These are phyloP conservation scores for Pseudonitzschia multiseries DNA, from an alignment of 108 stramenopile species.

Conservation along the genomic window DNA sequence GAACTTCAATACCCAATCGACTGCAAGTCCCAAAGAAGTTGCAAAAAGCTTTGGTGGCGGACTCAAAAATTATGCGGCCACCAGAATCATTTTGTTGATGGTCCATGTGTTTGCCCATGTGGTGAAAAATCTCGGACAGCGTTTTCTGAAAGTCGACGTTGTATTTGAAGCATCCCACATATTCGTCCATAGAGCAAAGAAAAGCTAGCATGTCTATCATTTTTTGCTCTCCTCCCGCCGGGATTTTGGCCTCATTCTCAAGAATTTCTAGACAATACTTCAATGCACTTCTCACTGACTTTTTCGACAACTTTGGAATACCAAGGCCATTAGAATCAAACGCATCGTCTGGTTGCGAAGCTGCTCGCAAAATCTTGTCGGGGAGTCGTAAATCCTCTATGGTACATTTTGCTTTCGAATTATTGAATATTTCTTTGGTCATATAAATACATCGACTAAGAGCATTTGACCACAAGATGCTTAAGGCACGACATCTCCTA, in stretches of 20 bases:
- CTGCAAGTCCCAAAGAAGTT: conserved; percentile 26
- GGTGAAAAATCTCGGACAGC: conserved; percentile 42
- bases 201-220: conserved; percentile 58
- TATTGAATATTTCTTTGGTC: not conserved
- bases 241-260: conserved; percentile 42
- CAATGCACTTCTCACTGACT: conserved; percentile 27
- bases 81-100: not conserved
- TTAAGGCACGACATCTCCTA: conserved; percentile 21
- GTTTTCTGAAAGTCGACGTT: conserved; percentile 37
- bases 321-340: conserved; percentile 23
- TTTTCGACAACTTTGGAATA: conserved; percentile 24
- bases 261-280: conserved; percentile 59
- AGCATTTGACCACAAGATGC: conserved; percentile 26
- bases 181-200: conserved; percentile 63
- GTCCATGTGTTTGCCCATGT: conserved; percentile 34
- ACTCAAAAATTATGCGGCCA: conserved; percentile 11
- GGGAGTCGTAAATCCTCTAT: conserved; percentile 31
- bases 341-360: conserved; percentile 24
- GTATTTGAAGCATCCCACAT: conserved; percentile 54
- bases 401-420: conserved; percentile 26
- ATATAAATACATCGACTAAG: conserved; percentile 15
- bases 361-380: conserved; percentile 23
- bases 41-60: conserved; percentile 36
- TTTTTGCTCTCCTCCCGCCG: conserved; percentile 41
- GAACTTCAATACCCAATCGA: conserved; percentile 54